Evolutionary conservation across 2,329 filamentous ascomycete species (phyloP).

Genomic region (Pyrenophora graminea): DNA sequence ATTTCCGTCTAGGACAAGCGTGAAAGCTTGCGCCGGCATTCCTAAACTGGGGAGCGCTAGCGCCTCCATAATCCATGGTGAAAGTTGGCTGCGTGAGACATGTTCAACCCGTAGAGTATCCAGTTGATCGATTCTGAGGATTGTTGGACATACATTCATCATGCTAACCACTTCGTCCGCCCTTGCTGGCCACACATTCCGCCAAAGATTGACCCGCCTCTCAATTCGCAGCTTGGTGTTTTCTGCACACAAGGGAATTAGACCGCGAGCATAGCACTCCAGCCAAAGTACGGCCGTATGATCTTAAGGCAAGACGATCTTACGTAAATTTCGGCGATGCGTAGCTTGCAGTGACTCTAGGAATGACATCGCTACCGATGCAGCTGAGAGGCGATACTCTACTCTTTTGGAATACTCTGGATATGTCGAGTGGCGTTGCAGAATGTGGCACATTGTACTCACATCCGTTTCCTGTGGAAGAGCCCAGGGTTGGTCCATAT

Average conservation of each 20-base stretch:
- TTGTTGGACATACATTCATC: neutral
- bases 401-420: neutral
- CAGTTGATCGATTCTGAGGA: neutral
- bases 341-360: neutral
- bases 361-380: neutral
- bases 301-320: neutral
- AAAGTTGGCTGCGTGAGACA: neutral
- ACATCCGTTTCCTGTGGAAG: no score
- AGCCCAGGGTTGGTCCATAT: no score
- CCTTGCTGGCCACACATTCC: neutral
- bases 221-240: slow-evolving; percentile 8
- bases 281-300: neutral
- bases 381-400: neutral
- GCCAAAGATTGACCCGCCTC: slow-evolving; percentile 4
- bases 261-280: slow-evolving; percentile 8
- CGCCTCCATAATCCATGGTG: slow-evolving; percentile 11
- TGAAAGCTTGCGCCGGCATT: slow-evolving; percentile 12
- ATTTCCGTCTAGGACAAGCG: slow-evolving; percentile 11
- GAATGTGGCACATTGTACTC: no score
- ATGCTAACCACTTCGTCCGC: neutral
- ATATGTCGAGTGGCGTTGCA: no score
- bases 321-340: neutral
- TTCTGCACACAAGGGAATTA: slow-evolving; percentile 9
- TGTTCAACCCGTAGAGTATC: neutral
- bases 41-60: slow-evolving; percentile 2